These are phyloP conservation scores for Curvularia hawaiiensis DNA, from an alignment of 2,329 filamentous ascomycete species.

Conservation along the genomic window DNA sequence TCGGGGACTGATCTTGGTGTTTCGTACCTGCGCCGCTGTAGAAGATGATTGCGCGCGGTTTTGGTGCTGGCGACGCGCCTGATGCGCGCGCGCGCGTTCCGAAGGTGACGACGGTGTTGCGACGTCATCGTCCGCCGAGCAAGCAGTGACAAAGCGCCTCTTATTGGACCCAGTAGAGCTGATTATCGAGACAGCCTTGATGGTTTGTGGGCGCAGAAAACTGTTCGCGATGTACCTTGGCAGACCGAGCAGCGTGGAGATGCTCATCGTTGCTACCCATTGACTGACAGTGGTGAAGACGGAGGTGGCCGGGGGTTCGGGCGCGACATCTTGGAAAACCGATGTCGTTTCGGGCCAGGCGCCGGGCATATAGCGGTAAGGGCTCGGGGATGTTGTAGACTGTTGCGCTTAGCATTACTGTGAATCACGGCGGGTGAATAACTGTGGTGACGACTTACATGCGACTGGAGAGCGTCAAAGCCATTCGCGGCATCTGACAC, in stretches of 20 bases:
- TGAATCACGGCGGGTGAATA: constrained; percentile 18
- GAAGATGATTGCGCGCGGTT: background rate
- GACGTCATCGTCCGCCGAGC: constrained; percentile 20
- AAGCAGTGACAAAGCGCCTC: constrained; percentile 38
- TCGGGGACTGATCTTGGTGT: background rate
- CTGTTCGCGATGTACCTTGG: constrained; percentile 18
- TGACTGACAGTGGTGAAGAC: constrained; percentile 23
- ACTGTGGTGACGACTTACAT: constrained; percentile 23
- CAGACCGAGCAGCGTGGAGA: constrained; percentile 18
- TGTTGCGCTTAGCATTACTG: constrained; percentile 18
- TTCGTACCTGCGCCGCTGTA: background rate
- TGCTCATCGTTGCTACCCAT: constrained; percentile 20
- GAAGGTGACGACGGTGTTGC: constrained; percentile 21
- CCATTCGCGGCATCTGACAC: constrained; percentile 16
- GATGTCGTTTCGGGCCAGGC: constrained; percentile 21
- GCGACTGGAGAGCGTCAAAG: constrained; percentile 22
- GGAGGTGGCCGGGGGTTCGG: constrained; percentile 6
- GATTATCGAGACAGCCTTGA: constrained; percentile 27
- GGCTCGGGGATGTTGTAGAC: constrained; percentile 1
- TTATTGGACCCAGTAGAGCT: constrained; percentile 33
- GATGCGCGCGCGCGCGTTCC: constrained; percentile 12
- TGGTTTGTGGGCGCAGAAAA: constrained; percentile 24
- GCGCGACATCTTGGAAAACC: constrained; percentile 2
- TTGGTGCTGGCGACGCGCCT: constrained; percentile 13
- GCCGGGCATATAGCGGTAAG: constrained; percentile 16